Conservation (phyloP, 164 flowering plant species). For the Piper longum region DNA sequence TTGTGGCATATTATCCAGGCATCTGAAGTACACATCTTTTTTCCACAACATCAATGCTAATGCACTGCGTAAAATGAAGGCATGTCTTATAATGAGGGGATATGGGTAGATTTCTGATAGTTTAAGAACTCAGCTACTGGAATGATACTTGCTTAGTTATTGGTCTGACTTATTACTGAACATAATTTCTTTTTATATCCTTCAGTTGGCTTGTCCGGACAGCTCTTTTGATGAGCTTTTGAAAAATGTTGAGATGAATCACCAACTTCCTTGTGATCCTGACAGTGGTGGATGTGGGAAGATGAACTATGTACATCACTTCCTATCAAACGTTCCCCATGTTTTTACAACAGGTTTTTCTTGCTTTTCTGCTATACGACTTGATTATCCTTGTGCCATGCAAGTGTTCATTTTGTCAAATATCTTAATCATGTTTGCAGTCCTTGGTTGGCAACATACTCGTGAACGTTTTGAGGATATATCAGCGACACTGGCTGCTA, state of each 20-base stretch:
- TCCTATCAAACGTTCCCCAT: slow-evolving; percentile 67
- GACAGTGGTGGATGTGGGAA: slow-evolving; percentile 84
- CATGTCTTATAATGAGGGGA: slow-evolving; percentile 6
- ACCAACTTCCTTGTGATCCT: slow-evolving; percentile 88
- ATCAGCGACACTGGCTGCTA: slow-evolving; percentile 67
- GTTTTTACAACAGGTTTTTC: slow-evolving; percentile 72
- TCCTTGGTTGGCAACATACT: slow-evolving; percentile 95
- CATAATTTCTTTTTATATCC: neutral
- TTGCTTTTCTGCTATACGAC: neutral
- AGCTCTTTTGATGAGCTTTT: slow-evolving; percentile 71
- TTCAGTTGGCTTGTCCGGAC: slow-evolving; percentile 56
- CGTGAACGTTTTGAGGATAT: slow-evolving; percentile 74
- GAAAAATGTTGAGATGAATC: slow-evolving; percentile 81
- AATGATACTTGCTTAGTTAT: neutral
- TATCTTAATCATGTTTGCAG: slow-evolving; percentile 28
- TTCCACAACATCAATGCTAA: slow-evolving; percentile 91
- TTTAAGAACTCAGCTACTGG: neutral
- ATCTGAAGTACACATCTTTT: slow-evolving; percentile 81
- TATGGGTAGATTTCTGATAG: neutral
- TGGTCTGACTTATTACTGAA: neutral
- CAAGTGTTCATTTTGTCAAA: neutral
- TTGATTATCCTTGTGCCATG: neutral
- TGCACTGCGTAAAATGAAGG: slow-evolving; percentile 94
- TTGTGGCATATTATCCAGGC: slow-evolving; percentile 76
- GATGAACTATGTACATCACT: slow-evolving; percentile 69